Evolutionary conservation across 2,329 filamentous ascomycete species (phyloP).

Genomic region (Beauveria rudraprayagi): DNA sequence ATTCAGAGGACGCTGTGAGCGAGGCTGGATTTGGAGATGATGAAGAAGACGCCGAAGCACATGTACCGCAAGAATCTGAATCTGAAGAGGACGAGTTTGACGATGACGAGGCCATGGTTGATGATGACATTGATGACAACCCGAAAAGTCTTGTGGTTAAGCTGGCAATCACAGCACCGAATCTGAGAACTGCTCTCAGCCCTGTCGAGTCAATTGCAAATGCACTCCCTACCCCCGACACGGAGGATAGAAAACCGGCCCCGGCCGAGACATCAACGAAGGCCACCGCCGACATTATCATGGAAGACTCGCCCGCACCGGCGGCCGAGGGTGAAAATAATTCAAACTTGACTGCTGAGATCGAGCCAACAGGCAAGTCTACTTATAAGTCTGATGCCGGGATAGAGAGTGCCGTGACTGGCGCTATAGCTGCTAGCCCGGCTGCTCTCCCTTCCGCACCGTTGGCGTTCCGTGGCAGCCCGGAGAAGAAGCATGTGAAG

Average conservation of each 20-base stretch:
- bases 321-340: constrained; percentile 7
- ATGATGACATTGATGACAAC: constrained; percentile 43
- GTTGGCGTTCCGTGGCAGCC: constrained; percentile 53
- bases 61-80: constrained; percentile 52
- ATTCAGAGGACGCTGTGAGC: constrained; percentile 57
- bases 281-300: not conserved
- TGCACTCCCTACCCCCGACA: constrained; percentile 17
- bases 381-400: not conserved
- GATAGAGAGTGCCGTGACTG: constrained; percentile 1
- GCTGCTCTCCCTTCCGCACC: constrained; percentile 32
- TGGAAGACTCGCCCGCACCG: not conserved
- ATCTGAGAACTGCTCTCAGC: constrained; percentile 25
- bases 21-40: constrained; percentile 72
- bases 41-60: constrained; percentile 61
- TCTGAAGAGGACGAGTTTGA: constrained; percentile 55
- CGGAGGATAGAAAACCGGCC: constrained; percentile 12
- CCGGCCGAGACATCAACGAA: not conserved
- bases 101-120: constrained; percentile 46
- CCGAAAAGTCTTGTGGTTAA: constrained; percentile 65
- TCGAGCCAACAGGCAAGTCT: not conserved
- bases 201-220: constrained; percentile 16
- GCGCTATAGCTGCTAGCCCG: constrained; percentile 21
- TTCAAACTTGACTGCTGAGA: constrained; percentile 11
- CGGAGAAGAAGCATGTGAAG: constrained; percentile 43
- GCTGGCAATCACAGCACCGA: constrained; percentile 46